Percentiles rank a stretch among this genome's conserved stretches.
These are phyloP conservation scores for Halophytophthora batemanensis DNA, from an alignment of 352 stramenopile genomes.

Conservation along the genomic window DNA sequence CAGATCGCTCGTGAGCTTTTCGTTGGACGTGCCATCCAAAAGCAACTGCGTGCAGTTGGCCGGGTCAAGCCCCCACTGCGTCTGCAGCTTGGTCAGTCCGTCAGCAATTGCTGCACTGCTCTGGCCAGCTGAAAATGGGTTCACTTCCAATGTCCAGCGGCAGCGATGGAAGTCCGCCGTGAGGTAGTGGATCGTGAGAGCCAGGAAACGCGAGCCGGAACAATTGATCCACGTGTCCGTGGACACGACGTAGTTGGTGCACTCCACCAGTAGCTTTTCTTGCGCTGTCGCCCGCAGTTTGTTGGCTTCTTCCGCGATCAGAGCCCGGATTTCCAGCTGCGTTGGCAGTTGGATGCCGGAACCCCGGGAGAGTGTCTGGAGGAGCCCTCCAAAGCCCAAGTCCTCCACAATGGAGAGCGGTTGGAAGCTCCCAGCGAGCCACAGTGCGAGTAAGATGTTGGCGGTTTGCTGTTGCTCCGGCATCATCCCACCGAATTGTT, in stretches of 20 bases:
- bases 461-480: not conserved
- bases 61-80: not conserved
- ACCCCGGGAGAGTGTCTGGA: not conserved
- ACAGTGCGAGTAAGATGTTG: not conserved
- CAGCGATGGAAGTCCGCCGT: constrained; percentile 2
- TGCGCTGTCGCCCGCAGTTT: not conserved
- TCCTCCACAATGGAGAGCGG: constrained; percentile 1
- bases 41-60: not conserved
- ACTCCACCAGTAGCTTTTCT: not conserved
- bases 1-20: not conserved
- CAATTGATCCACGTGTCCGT: constrained; percentile 15
- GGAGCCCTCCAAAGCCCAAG: not conserved
- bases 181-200: constrained; percentile 11
- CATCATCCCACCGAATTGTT: too few species aligned
- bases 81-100: not conserved
- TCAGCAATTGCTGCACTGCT: constrained; percentile 2
- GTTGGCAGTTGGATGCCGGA: not conserved
- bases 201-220: constrained; percentile 8
- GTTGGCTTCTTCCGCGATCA: not conserved
- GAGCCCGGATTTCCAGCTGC: not conserved
- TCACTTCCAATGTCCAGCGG: constrained; percentile 13
- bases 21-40: not conserved
- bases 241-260: constrained; percentile 2
- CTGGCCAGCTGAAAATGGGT: constrained; percentile 5
- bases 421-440: not conserved